Evolutionary conservation across 2,329 filamentous ascomycete species (phyloP).

Genomic region (Verticillium klebahnii): DNA sequence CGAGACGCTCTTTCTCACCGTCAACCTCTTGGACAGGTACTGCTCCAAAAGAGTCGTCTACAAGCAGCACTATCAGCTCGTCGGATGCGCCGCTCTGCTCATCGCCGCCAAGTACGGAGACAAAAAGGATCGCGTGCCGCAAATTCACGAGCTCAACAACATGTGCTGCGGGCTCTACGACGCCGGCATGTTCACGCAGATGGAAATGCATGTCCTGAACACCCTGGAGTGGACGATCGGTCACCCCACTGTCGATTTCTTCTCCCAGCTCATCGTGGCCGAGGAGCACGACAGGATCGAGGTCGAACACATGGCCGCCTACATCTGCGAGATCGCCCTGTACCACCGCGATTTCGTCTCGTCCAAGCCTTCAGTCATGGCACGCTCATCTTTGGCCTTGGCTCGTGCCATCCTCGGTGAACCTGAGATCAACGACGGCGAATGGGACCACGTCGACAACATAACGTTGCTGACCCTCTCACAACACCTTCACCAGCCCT

Average conservation of each 20-base stretch:
- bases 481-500: constrained; percentile 55
- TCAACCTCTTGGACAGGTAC: constrained; percentile 96
- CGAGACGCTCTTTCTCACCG: constrained; percentile 90
- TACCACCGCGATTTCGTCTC: constrained; percentile 98
- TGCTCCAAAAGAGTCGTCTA: constrained; percentile 97
- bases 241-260: constrained; percentile 92
- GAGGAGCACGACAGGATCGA: constrained; percentile 77
- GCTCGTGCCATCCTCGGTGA: constrained; percentile 81
- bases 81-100: constrained; percentile 90
- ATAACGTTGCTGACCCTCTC: constrained; percentile 58
- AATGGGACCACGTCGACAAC: constrained; percentile 72
- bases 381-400: constrained; percentile 79
- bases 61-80: constrained; percentile 97
- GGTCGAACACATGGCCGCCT: constrained; percentile 90
- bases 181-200: constrained; percentile 99
- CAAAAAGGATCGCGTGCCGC: constrained; percentile 97
- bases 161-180: constrained; percentile 99
- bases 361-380: constrained; percentile 84
- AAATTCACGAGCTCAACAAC: constrained; percentile 93
- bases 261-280: constrained; percentile 79
- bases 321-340: constrained; percentile 90
- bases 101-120: constrained; percentile 99
- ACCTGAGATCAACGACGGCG: constrained; percentile 67
- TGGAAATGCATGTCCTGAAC: constrained; percentile 99
- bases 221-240: constrained; percentile 95